A percentile compares a stretch with the other conserved stretches of the same genome.
Evolutionary conservation across 1,139 yeast species (phyloP).

Genomic region (Candida sp.): DNA sequence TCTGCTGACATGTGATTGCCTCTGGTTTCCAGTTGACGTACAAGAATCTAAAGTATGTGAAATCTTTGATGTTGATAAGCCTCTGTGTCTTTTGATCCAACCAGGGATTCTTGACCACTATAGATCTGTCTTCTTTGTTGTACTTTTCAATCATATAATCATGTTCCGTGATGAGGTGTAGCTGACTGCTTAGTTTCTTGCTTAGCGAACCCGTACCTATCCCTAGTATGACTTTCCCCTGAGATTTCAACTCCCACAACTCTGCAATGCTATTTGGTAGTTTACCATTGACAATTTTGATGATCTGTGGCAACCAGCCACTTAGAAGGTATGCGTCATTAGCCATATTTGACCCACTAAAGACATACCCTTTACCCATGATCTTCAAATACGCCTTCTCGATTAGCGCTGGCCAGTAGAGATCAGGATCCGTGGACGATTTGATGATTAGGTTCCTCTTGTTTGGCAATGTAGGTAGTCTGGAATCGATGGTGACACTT

Average conservation of each 20-base stretch:
- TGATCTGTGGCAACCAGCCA: constrained; percentile 79
- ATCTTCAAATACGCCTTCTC: constrained; percentile 79
- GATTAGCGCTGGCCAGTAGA: constrained; percentile 72
- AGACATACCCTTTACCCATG: constrained; percentile 63
- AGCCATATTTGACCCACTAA: constrained; percentile 80
- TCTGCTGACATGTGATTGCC: constrained; percentile 23
- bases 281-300: constrained; percentile 34
- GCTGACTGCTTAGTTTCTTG: constrained; percentile 33
- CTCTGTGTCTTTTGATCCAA: constrained; percentile 26
- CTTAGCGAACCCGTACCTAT: constrained; percentile 68
- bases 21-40: constrained; percentile 73
- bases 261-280: constrained; percentile 24
- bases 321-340: constrained; percentile 68
- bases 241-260: constrained; percentile 36
- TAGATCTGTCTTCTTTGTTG: constrained; percentile 3
- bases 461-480: constrained; percentile 32
- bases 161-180: constrained; percentile 60
- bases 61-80: constrained; percentile 26
- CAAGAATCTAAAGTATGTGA: constrained; percentile 54
- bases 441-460: constrained; percentile 33
- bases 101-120: constrained; percentile 40
- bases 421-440: constrained; percentile 40
- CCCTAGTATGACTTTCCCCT: constrained; percentile 54
- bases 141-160: constrained; percentile 59
- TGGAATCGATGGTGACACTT: constrained; percentile 52